Percentiles rank a stretch among this genome's conserved stretches.
phyloP scores from a whole-genome alignment of 169 alveolate species.

The Miamiensis avidus region DNA sequence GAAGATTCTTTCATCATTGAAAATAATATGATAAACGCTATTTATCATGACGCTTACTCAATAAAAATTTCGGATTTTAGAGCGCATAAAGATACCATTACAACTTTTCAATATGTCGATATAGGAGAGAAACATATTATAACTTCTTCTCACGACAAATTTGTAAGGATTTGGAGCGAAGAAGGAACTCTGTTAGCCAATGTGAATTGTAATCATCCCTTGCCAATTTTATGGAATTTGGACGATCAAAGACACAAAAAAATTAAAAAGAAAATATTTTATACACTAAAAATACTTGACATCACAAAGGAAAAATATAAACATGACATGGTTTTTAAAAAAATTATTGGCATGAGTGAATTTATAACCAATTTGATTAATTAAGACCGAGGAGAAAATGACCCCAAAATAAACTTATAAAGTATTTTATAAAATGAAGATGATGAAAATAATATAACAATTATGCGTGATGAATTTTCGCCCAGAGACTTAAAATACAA shows the following conservation, averaged over 20 bases:
- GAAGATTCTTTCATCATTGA: background rate
- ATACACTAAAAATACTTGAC: constrained; percentile 42
- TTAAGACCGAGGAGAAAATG: background rate
- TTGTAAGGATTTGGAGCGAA: constrained; percentile 14
- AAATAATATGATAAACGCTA: background rate
- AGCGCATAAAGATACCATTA: constrained; percentile 23
- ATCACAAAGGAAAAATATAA: constrained; percentile 27
- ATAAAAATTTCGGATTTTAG: background rate
- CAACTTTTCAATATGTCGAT: constrained; percentile 12
- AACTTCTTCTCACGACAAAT: background rate
- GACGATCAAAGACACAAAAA: constrained; percentile 5
- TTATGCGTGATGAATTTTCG: constrained; percentile 43
- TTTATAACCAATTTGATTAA: constrained; percentile 5
- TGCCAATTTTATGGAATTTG: constrained; percentile 40
- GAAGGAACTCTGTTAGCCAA: constrained; percentile 25
- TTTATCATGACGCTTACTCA: background rate
- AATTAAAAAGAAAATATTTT: constrained; percentile 34
- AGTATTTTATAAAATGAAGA: background rate
- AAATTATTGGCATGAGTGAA: background rate
- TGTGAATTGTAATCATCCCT: constrained; percentile 38
- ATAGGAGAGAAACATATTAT: background rate
- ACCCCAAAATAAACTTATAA: too few species aligned
- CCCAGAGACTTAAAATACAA: constrained; percentile 47
- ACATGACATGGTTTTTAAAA: constrained; percentile 21
- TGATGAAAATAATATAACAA: background rate